Evolutionary conservation across 1,284 basidiomycete genomes (phyloP), one percentile per base, ranked within the genome.

Genomic region (Pseudozyma sp.): DNA sequence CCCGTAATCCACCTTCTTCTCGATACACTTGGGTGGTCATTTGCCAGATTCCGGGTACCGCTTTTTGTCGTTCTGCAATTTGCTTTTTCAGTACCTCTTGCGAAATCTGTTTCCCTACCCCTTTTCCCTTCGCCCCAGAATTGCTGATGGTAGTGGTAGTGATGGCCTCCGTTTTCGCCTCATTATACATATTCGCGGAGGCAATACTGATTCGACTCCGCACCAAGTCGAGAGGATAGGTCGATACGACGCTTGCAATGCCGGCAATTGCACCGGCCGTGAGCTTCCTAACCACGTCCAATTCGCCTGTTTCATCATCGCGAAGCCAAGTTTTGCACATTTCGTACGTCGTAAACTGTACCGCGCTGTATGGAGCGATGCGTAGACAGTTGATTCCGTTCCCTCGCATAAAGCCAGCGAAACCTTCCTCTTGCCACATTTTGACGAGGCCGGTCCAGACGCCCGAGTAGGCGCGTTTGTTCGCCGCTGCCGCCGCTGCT

Each of bases 351-450:
- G 93, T 93, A 85, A 97, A 97, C 83, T 97, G 95, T 16, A 97
- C 92, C 21, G 93, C 92, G 71, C 91, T 92, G 82, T 87, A 89
- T 10, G 87, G 87, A 63, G 93, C 90, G 76, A 94, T 94, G 58
- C 95, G 89, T 74, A 97, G 85, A 85, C 95, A 96, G 85, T 97
- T 97, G 84, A 96, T 93, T 14, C 94, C 94, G 71, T 89, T 89
- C 11, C 88, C 88, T 54, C 94, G 89, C 94, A 97, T 95, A 85
- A 91, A 95, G 3, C 95, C 95, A 78, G 87, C 89, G 85, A 95
- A 92, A 1, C 95, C 95, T 86, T 97, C 95, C 83, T 96, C 94
- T 76, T 88, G 87, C 92, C 93, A 96, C 91, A 97, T 97, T 57
- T 80, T 81, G 44, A 60, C 52, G 0, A 85, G 71, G 5, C 83